These are phyloP conservation scores for Citrus trifoliata DNA, from an alignment of 345 rosid species.

Conservation along the genomic window DNA sequence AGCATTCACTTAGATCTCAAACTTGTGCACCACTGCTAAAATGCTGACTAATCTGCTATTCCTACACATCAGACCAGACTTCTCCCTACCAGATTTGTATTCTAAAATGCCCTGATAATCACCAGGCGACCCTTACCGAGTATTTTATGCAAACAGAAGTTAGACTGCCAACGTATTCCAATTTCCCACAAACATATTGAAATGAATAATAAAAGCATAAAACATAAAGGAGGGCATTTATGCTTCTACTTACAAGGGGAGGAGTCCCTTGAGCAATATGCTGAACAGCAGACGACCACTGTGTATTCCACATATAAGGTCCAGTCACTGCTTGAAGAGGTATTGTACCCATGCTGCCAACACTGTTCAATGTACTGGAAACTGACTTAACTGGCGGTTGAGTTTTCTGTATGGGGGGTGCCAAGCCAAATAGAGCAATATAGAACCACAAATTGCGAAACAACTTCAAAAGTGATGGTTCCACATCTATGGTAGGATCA, in stretches of 20 bases:
- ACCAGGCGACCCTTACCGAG: not conserved
- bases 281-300: constrained; percentile 87
- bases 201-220: not conserved
- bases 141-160: not conserved
- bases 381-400: constrained; percentile 64
- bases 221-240: not conserved
- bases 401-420: constrained; percentile 79
- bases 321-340: constrained; percentile 96
- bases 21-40: not conserved
- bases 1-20: not conserved
- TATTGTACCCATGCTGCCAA: constrained; percentile 64
- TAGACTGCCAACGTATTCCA: not conserved
- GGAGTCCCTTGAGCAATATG: constrained; percentile 97
- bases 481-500: constrained; percentile 79
- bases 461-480: constrained; percentile 89
- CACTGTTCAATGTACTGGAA: constrained; percentile 66
- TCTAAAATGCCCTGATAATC: not conserved
- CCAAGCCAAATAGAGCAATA: constrained; percentile 93
- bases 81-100: not conserved
- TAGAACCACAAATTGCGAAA: constrained; percentile 99
- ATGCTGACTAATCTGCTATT: not conserved
- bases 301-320: constrained; percentile 88
- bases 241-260: constrained; percentile 81
- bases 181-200: not conserved
- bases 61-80: not conserved